A percentile compares a stretch with the other conserved stretches of the same genome.
Evolutionary conservation across 495 filamentous ascomycete genomes (phyloP).

Genomic region (Sporormia fimetaria): DNA sequence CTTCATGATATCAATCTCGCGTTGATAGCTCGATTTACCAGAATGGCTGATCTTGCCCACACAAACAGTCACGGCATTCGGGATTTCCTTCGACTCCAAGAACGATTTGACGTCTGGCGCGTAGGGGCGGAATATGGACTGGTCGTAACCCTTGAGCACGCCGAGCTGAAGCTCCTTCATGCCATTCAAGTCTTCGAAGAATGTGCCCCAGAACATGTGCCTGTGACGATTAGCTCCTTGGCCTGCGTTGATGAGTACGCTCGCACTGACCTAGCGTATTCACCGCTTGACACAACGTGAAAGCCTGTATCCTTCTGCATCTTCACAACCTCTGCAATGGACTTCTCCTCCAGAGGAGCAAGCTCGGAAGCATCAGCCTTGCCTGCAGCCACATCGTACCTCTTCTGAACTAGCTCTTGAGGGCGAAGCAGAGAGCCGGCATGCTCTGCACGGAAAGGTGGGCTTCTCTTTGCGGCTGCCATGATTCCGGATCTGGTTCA

Average conservation of each 20-base stretch:
- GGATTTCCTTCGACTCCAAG: constrained; percentile 31
- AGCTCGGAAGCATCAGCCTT: constrained; percentile 20
- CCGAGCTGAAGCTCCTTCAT: constrained; percentile 32
- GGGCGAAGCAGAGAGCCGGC: constrained; percentile 31
- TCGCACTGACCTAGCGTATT: constrained; percentile 20
- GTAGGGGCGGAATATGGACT: constrained; percentile 30
- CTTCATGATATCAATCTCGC: constrained; percentile 31
- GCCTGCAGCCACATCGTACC: constrained; percentile 29
- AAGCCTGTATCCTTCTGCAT: constrained; percentile 30
- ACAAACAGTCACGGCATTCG: constrained; percentile 31
- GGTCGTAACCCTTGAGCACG: constrained; percentile 26
- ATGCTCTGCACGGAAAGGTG: constrained; percentile 32
- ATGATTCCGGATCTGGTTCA: constrained; percentile 3
- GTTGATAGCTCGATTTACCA: constrained; percentile 27
- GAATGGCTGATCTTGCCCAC: constrained; percentile 29
- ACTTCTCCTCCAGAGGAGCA: constrained; percentile 26
- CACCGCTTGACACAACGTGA: constrained; percentile 29
- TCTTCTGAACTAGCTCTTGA: constrained; percentile 29
- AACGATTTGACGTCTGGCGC: constrained; percentile 31
- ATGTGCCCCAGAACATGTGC: constrained; percentile 29
- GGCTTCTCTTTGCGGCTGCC: constrained; percentile 25
- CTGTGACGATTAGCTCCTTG: not conserved
- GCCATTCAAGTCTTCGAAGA: constrained; percentile 31
- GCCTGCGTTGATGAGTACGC: not conserved
- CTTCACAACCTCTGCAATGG: constrained; percentile 30